Evolutionary conservation across 352 stramenopile species (phyloP).

Genomic region (Paralagenidium karlingii): DNA sequence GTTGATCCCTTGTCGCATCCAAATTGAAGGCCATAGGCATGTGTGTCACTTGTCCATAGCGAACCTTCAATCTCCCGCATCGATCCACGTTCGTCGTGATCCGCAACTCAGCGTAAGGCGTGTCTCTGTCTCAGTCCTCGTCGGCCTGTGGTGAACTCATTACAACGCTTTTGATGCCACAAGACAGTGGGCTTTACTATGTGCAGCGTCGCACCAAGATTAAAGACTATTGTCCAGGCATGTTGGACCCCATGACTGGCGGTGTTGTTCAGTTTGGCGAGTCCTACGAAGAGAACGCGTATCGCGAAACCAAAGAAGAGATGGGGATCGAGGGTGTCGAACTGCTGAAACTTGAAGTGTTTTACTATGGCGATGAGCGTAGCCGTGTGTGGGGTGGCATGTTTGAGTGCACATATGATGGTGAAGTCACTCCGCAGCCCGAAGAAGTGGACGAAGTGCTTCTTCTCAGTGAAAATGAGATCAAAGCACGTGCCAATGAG

Average conservation of each 20-base stretch:
- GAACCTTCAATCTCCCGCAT: slow-evolving; percentile 63
- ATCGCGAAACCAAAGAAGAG: slow-evolving; percentile 68
- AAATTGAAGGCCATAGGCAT: background rate
- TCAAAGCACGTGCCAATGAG: slow-evolving; percentile 32
- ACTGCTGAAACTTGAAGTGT: slow-evolving; percentile 37
- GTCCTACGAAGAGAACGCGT: slow-evolving; percentile 45
- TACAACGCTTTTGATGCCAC: background rate
- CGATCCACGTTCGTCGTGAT: slow-evolving; percentile 83
- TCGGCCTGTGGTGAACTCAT: no score
- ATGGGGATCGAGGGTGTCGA: slow-evolving; percentile 60
- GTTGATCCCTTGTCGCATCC: no score
- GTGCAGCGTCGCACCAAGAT: slow-evolving; percentile 78
- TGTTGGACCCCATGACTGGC: slow-evolving; percentile 71
- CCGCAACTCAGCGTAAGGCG: slow-evolving; percentile 44
- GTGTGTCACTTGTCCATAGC: slow-evolving; percentile 11
- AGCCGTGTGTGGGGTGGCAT: slow-evolving; percentile 64
- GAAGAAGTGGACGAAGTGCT: slow-evolving; percentile 76
- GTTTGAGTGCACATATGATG: slow-evolving; percentile 69
- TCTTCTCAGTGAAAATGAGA: slow-evolving; percentile 56
- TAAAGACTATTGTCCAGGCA: slow-evolving; percentile 83
- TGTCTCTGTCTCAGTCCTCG: no score
- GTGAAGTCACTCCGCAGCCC: slow-evolving; percentile 35
- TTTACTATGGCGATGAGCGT: slow-evolving; percentile 50
- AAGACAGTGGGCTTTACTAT: slow-evolving; percentile 51
- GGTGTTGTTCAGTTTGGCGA: slow-evolving; percentile 74